Percentiles rank a stretch among this genome's conserved stretches.
Evolutionary conservation across 139 green algal genomes (phyloP).

Genomic region (Chlamydomonas schloesseri): DNA sequence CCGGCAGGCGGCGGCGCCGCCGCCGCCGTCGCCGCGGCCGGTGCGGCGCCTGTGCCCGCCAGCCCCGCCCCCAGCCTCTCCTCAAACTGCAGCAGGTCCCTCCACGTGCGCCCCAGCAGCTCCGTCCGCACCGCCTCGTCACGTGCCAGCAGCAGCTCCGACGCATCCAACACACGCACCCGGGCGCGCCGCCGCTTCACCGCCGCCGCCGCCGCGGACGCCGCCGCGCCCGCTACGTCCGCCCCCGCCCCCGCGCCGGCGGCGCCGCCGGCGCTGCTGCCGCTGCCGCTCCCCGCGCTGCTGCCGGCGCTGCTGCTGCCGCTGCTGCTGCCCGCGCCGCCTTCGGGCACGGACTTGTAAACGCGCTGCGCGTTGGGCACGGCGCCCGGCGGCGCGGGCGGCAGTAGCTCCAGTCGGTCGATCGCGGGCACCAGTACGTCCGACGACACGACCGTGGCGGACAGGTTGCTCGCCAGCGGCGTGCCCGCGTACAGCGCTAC

Average conservation of each 20-base stretch:
- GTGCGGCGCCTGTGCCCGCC: too few species aligned
- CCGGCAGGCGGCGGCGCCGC: too few species aligned
- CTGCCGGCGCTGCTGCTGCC: background rate
- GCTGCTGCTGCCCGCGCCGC: background rate
- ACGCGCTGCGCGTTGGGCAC: background rate
- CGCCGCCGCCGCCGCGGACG: background rate
- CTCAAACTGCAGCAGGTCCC: slow-evolving; percentile 28
- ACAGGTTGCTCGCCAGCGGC: background rate
- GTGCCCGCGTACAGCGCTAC: slow-evolving; percentile 10
- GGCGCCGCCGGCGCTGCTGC: background rate
- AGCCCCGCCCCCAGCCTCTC: background rate
- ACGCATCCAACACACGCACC: slow-evolving; percentile 15
- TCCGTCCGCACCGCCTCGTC: slow-evolving; percentile 45
- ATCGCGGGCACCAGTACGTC: slow-evolving; percentile 1
- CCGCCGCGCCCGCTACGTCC: background rate
- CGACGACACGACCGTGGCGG: background rate
- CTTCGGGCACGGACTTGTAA: background rate
- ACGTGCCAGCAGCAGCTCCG: slow-evolving; percentile 37
- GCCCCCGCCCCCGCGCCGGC: background rate
- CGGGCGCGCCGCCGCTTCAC: background rate
- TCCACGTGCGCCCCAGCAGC: slow-evolving; percentile 30
- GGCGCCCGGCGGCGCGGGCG: background rate
- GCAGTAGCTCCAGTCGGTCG: slow-evolving; percentile 7
- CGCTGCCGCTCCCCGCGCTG: background rate
- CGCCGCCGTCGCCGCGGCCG: background rate